A percentile compares a stretch with the other conserved stretches of the same genome.
phyloP scores from a whole-genome alignment of 1,284 basidiomycete genomes.

The Cutaneotrichosporon arboriforme region DNA sequence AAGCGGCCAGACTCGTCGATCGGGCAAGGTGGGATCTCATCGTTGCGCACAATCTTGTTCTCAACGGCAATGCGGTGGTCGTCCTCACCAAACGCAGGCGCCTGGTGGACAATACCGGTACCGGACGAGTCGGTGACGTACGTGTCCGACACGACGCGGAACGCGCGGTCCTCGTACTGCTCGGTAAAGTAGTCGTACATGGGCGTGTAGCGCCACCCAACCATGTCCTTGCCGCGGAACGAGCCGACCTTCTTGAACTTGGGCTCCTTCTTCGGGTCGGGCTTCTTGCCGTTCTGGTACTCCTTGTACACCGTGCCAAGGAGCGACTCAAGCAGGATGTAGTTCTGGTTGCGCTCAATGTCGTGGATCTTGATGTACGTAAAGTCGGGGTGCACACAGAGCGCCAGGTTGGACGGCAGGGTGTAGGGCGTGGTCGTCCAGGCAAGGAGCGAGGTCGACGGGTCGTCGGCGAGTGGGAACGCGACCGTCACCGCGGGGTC shows the following conservation, averaged over 20 bases:
- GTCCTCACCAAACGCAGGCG: slow-evolving; percentile 97
- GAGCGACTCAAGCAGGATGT: slow-evolving; percentile 85
- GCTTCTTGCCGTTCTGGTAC: slow-evolving; percentile 53
- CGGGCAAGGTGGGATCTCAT: slow-evolving; percentile 94
- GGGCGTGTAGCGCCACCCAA: slow-evolving; percentile 93
- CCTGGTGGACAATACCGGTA: slow-evolving; percentile 98
- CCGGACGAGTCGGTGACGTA: slow-evolving; percentile 93
- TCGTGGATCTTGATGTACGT: slow-evolving; percentile 98
- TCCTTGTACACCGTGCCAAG: slow-evolving; percentile 93
- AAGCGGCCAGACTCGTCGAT: slow-evolving; percentile 86
- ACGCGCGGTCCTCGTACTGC: slow-evolving; percentile 86
- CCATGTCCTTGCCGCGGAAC: slow-evolving; percentile 87
- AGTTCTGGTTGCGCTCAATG: slow-evolving; percentile 78
- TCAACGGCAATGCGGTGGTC: slow-evolving; percentile 90
- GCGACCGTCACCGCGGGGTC: slow-evolving; percentile 94
- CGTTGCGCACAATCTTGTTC: slow-evolving; percentile 71
- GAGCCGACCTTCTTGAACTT: slow-evolving; percentile 87
- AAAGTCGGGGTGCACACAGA: slow-evolving; percentile 94
- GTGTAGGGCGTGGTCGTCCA: slow-evolving; percentile 99
- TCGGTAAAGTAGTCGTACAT: slow-evolving; percentile 96
- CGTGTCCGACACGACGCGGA: slow-evolving; percentile 80
- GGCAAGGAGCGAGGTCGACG: slow-evolving; percentile 81
- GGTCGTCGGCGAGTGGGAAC: slow-evolving; percentile 90
- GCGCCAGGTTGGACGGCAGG: slow-evolving; percentile 86
- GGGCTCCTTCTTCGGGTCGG: slow-evolving; percentile 67